Evolutionary conservation across 2,329 filamentous ascomycete species (phyloP), one percentile per base, ranked within the genome.

Genomic region (Xylaria sp.): DNA sequence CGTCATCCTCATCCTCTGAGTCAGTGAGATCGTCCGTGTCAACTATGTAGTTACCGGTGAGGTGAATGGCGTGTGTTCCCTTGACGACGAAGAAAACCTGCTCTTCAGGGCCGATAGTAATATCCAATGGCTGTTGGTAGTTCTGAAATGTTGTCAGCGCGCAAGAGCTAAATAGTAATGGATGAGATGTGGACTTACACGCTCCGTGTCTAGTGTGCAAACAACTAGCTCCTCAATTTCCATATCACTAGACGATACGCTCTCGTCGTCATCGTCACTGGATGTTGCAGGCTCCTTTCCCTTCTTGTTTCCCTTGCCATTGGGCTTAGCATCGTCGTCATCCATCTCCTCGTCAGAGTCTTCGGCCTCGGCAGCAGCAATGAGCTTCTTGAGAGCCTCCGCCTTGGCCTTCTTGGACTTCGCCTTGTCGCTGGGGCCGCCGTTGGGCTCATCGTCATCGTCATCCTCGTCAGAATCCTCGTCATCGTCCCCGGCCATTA

Each of bases 11-110:
- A 49, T 88, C 86, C 22, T 88, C 86, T 56, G 87, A 87, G 54
- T 87, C 86, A 53, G 87, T 86, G 57, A 90, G 86, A 53, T 91
- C 87, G 53, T 87, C 83, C 66, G 89, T 85, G 69, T 89, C 84
- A 77, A 96, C 88, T 73, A 99, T 87, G 82, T 97, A 98, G 88
- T 99, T 99, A 74, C 96, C 96, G 69, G 95, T 98, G 67, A 99
- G 88, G 83, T 91, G 96, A 77, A 99, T 86, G 71, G 92, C 89
- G 86, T 97, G 94, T 69, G 92, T 96, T 75, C 96, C 96, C 69
- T 88, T 90, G 72, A 97, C 94, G 78, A 92, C 88, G 85, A 99
- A 98, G 86, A 92, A 97, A 72, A 97, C 90, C 74, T 89, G 89
- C 86, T 99, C 96, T 73, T 92, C 88, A 79, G 97, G 92, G 75